Evolutionary conservation across 768 basidiomycete species (phyloP), one percentile per base, ranked within the genome.

Genomic region (Dentipellis sp.): DNA sequence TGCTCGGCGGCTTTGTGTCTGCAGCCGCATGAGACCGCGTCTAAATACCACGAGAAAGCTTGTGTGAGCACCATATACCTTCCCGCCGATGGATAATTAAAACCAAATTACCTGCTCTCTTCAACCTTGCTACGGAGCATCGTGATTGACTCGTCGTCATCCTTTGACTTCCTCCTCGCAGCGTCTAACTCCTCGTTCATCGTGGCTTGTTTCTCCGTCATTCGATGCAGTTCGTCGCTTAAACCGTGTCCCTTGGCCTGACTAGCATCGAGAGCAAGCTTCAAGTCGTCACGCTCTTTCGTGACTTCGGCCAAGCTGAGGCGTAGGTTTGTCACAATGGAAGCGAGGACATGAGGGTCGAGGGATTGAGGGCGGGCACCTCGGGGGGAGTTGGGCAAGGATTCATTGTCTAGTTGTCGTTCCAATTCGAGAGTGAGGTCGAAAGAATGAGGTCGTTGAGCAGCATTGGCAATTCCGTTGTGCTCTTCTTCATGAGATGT

Each of bases 11-110:
- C 74, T 86, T 68, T 93, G 89, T 9, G 83, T 81, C 66, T 93
- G 91, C 9, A 93, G 75, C 16, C 88, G 80, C 91, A 93, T 93
- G 52, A 93, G 75, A 22, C 88, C 91, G 47, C 90, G 86, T 63
- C 90, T 90, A 65, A 23, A 61, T 40, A 50, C 16, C 36, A 36
- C 36, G 37, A 56, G 12, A 12, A 23, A 16, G 19, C 10, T 29
- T 47, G 42, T 19, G 6, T n/a, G 51, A 34, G 39, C 36, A 16
- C n/a, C n/a, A 29, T 6, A 29, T 29, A 29, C 29, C 6, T 6
- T 29, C 29, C 29, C 29, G 29, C 29, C 6, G 29, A 52, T 37
- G 14, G 36, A 52, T 21, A 11, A 14, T 42, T 42, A 52, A 35
- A 55, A 22, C 19, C 11, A 14, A 65, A 79, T 19, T 62, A 88